Evolutionary conservation across 1,284 basidiomycete species (phyloP).

Genomic region (Heterobasidion irregulare): DNA sequence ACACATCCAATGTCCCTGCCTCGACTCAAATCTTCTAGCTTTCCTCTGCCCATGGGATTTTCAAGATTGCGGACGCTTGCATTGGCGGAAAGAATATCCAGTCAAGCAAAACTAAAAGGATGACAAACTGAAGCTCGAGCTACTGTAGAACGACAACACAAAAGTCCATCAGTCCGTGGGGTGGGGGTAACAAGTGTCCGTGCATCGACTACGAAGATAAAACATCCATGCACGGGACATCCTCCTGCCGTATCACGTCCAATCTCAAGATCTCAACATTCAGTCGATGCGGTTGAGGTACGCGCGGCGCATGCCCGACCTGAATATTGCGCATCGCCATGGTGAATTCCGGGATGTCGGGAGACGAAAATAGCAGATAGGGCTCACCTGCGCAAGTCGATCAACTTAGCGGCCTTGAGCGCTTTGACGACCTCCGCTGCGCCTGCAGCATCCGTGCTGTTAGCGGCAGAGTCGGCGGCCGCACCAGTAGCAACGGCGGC

Average conservation of each 20-base stretch:
- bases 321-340: neutral
- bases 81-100: too few relatives aligned
- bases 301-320: neutral
- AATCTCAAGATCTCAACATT: neutral
- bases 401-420: neutral
- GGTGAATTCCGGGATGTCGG: neutral
- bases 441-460: neutral
- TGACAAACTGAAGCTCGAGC: neutral
- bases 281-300: neutral
- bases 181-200: neutral
- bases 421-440: neutral
- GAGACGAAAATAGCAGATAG: neutral
- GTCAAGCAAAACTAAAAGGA: neutral
- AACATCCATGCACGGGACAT: neutral
- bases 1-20: too few relatives aligned
- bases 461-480: neutral
- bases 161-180: neutral
- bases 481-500: neutral
- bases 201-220: neutral
- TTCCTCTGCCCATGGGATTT: too few relatives aligned
- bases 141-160: neutral
- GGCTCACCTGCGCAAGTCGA: neutral
- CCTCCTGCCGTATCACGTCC: too few relatives aligned
- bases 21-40: too few relatives aligned
- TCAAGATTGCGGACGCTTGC: too few relatives aligned